Conservation (phyloP, 2,329 filamentous ascomycete species). For the Thyridium curvatum region DNA sequence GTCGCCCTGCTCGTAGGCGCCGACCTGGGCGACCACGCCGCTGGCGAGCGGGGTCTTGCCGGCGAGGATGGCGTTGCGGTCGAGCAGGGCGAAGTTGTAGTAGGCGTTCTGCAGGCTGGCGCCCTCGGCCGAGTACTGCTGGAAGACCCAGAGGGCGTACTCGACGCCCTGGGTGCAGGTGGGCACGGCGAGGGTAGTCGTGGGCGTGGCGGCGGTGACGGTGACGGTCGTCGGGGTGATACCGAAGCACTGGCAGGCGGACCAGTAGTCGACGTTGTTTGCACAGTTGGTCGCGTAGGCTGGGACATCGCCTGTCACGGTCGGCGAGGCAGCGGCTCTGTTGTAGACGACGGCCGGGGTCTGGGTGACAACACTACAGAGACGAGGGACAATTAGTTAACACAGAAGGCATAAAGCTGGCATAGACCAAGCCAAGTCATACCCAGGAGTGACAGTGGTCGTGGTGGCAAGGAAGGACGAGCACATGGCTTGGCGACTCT, state of each 20-base stretch:
- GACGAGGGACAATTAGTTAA: not conserved
- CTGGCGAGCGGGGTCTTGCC: not conserved
- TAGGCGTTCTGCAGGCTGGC: not conserved
- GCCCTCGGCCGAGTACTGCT: not conserved
- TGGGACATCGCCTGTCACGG: constrained; percentile 1
- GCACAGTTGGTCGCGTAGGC: constrained; percentile 10
- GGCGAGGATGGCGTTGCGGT: not conserved
- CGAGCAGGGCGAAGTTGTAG: not conserved
- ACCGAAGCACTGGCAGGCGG: constrained; percentile 13
- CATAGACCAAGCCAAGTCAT: not conserved
- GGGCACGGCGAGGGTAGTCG: not conserved
- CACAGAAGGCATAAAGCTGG: not conserved
- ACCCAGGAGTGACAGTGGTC: constrained; percentile 4
- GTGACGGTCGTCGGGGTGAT: constrained; percentile 8
- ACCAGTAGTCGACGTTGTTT: constrained; percentile 9
- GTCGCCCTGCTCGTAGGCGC: not conserved
- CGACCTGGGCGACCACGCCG: not conserved
- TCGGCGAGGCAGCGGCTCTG: not conserved
- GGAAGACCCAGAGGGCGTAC: constrained; percentile 3
- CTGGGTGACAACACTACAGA: not conserved
- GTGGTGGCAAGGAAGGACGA: constrained; percentile 5
- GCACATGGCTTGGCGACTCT: constrained; percentile 5
- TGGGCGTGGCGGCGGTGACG: constrained; percentile 2
- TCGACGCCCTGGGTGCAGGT: constrained; percentile 1
- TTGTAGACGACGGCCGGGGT: not conserved